Conservation (phyloP, 2,329 filamentous ascomycete genomes). For the Colletotrichum viniferum region DNA sequence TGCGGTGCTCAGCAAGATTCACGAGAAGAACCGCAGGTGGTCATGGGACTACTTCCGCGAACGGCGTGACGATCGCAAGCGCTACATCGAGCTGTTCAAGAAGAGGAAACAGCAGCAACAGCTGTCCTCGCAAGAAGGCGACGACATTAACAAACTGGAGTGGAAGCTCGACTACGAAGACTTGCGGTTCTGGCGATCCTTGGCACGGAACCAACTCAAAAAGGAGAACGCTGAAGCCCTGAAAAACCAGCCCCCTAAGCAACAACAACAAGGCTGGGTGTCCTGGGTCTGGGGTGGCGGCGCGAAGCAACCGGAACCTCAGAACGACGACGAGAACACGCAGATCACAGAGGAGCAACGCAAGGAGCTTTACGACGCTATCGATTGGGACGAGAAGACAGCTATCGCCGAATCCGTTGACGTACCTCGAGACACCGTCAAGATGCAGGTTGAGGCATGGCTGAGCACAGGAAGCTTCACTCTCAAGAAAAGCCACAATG, state of each 20-base stretch:
- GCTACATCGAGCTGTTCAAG: constrained; percentile 95
- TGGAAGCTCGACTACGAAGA: constrained; percentile 93
- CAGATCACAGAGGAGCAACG: constrained; percentile 95
- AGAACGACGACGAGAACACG: constrained; percentile 71
- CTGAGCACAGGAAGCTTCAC: constrained; percentile 98
- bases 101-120: constrained; percentile 82
- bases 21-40: constrained; percentile 91
- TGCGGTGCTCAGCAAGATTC: constrained; percentile 90
- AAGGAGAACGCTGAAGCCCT: constrained; percentile 94
- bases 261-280: constrained; percentile 84
- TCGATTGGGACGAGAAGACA: constrained; percentile 98
- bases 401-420: constrained; percentile 88
- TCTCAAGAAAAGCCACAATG: constrained; percentile 82
- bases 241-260: constrained; percentile 58
- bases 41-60: constrained; percentile 96
- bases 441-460: constrained; percentile 89
- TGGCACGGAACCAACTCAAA: constrained; percentile 91
- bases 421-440: constrained; percentile 86
- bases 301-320: constrained; percentile 65
- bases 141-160: constrained; percentile 78
- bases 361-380: constrained; percentile 95
- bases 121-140: constrained; percentile 70
- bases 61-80: constrained; percentile 83
- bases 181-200: constrained; percentile 92
- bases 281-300: constrained; percentile 83